Base-by-base conservation (phyloP, 2,329 filamentous ascomycete species). In the Fusarium longipes region DNA sequence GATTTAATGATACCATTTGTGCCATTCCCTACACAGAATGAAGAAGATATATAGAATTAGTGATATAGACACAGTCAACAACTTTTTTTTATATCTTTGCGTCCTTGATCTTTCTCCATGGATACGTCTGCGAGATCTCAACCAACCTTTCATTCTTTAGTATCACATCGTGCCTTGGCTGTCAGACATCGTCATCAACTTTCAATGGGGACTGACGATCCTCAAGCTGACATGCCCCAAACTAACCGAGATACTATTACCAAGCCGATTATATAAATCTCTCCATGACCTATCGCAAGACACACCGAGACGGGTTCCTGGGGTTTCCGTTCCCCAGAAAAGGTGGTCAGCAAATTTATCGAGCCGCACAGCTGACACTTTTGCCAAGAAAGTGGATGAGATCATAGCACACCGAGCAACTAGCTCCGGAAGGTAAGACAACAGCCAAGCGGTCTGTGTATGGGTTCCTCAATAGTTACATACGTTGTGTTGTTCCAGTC, bases 1-100 rank as follows among this genome's bases (percentile, higher is more conserved):
- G 32, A 49, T 27, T 49, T 49, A 12, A 38, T 38, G 45, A 49
- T 38, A 49, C 45, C 45, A 48, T 20, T 38, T 48, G n/a, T 43
- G 20, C 12, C n/a, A n/a, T n/a, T n/a, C n/a, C n/a, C n/a, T n/a
- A n/a, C n/a, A n/a, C n/a, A n/a, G n/a, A n/a, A n/a, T n/a, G n/a
- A n/a, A n/a, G n/a, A n/a, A n/a, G n/a, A n/a, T n/a, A n/a, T n/a
- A n/a, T n/a, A n/a, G n/a, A n/a, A n/a, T n/a, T n/a, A n/a, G n/a
- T n/a, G n/a, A n/a, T n/a, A n/a, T n/a, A n/a, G n/a, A n/a, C n/a
- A n/a, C n/a, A n/a, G n/a, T n/a, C n/a, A n/a, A n/a, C n/a, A n/a
- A n/a, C n/a, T n/a, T n/a, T n/a, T n/a, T n/a, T n/a, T n/a, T n/a
- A n/a, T n/a, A n/a, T n/a, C n/a, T n/a, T n/a, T n/a, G n/a, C n/a